A percentile compares a stretch with the other conserved stretches of the same genome.
phyloP scores from a whole-genome alignment of 495 filamentous ascomycete genomes.

The Aspergillus taichungensis region DNA sequence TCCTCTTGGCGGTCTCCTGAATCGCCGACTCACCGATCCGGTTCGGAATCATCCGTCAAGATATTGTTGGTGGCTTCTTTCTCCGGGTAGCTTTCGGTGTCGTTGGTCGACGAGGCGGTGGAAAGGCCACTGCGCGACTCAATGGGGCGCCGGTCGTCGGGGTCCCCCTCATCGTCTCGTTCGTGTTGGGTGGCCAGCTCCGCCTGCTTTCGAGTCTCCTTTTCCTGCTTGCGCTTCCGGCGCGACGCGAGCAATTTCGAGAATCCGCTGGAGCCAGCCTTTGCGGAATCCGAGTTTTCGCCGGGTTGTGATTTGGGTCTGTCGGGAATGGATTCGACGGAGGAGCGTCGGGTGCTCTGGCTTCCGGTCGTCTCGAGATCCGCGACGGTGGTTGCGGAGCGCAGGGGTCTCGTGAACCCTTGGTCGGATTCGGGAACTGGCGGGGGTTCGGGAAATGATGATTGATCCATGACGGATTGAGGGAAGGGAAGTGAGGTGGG shows the following conservation, averaged over 20 bases:
- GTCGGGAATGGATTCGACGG: conserved; percentile 34
- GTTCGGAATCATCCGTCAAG: conserved; percentile 62
- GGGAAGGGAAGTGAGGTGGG: conserved; percentile 4
- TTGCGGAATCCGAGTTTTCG: conserved; percentile 26
- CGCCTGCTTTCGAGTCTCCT: conserved; percentile 20
- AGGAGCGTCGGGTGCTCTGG: conserved; percentile 37
- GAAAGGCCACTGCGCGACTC: conserved; percentile 20
- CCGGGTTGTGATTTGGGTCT: conserved; percentile 34
- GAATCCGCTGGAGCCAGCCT: conserved; percentile 34
- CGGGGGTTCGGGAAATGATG: conserved; percentile 12
- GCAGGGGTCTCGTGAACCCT: conserved; percentile 17
- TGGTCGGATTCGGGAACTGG: conserved; percentile 20
- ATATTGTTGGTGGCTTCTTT: conserved; percentile 41
- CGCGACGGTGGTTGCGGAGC: conserved; percentile 24
- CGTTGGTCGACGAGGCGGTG: conserved; percentile 17
- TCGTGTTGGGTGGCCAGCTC: conserved; percentile 16
- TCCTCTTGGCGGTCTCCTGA: background rate
- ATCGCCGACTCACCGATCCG: conserved; percentile 50
- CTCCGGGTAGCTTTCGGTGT: conserved; percentile 14
- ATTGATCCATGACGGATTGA: conserved; percentile 22
- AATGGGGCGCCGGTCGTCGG: conserved; percentile 16
- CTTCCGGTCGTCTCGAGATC: conserved; percentile 27
- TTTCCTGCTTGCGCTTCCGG: conserved; percentile 36
- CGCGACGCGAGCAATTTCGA: conserved; percentile 46
- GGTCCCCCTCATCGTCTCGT: conserved; percentile 13